These are phyloP conservation scores for Celoporthe dispersa DNA, from an alignment of 2,329 filamentous ascomycete species.

Conservation along the genomic window DNA sequence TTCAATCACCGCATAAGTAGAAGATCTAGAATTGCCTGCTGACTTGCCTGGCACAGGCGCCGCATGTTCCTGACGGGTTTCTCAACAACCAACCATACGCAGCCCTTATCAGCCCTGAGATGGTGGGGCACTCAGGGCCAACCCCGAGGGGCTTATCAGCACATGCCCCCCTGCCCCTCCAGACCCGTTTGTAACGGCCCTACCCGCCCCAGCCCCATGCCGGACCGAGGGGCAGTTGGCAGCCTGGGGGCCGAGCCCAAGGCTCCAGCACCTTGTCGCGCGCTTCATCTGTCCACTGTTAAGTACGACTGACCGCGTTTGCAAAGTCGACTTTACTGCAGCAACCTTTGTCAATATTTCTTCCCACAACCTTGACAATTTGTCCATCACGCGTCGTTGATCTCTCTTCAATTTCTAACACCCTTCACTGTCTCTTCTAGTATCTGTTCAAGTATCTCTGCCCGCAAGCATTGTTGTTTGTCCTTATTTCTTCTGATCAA, in stretches of 20 bases:
- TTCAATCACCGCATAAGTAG: background rate
- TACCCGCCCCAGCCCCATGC: background rate
- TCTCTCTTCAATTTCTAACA: background rate
- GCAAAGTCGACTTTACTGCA: background rate
- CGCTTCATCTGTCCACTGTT: background rate
- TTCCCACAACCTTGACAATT: background rate
- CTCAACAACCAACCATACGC: background rate
- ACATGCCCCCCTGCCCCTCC: background rate
- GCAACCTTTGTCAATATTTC: background rate
- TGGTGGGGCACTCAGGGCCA: background rate
- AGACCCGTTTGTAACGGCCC: background rate
- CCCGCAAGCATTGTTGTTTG: background rate
- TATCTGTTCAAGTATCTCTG: background rate
- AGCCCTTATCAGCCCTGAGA: conserved; percentile 4
- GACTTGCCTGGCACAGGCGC: background rate
- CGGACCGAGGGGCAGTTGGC: background rate
- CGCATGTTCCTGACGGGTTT: background rate
- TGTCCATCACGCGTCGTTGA: background rate
- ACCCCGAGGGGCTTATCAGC: background rate
- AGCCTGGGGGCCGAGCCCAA: background rate
- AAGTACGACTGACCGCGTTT: background rate
- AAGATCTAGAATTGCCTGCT: background rate
- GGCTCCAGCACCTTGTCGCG: background rate
- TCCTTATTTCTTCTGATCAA: background rate
- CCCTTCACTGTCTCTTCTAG: background rate